Evolutionary conservation across 352 stramenopile species (phyloP), one percentile per base, ranked within the genome.

Genomic region (Saprolegnia parasitica): DNA sequence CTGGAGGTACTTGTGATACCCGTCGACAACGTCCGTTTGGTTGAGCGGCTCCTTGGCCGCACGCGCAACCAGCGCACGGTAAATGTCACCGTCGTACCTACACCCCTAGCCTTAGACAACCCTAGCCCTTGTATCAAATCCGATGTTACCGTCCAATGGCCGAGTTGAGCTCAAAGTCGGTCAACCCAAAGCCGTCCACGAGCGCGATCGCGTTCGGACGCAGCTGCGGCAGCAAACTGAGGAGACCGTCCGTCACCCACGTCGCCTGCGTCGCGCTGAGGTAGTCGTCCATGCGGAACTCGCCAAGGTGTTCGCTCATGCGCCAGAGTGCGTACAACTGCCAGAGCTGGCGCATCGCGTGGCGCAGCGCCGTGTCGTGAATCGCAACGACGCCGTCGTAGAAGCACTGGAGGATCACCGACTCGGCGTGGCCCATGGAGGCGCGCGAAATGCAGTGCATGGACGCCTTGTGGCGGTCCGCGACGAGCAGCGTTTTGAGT

Each of bases 41-140:
- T 90, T 90, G 3, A 90, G 67, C 32, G 81, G 81, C 60, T 90
- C 81, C 23, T 86, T 73, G 9, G 62, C 67, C 0, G 81, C 74
- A 16, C 75, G 80, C 58, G 75, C 62, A 9, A 88, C 77, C 40
- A 91, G 32, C 32, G 81, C 81, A 37, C 79, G 78, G 74, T 90
- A 90, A 0, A 90, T 77, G 65, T 90, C 81, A n/a, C 81, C 80
- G 42, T 90, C 81, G 73, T 85, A 90, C n/a, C 39, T 46, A 46
- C 39, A 15, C 39, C n/a, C n/a, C n/a, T n/a, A n/a, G n/a, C n/a
- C n/a, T n/a, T n/a, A n/a, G n/a, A n/a, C n/a, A n/a, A n/a, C n/a
- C n/a, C n/a, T n/a, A n/a, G n/a, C n/a, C n/a, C n/a, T n/a, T n/a
- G n/a, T n/a, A n/a, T n/a, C n/a, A n/a, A n/a, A n/a, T n/a, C n/a